Evolutionary conservation across 1,284 basidiomycete species (phyloP).

Genomic region (Ganoderma boninense): DNA sequence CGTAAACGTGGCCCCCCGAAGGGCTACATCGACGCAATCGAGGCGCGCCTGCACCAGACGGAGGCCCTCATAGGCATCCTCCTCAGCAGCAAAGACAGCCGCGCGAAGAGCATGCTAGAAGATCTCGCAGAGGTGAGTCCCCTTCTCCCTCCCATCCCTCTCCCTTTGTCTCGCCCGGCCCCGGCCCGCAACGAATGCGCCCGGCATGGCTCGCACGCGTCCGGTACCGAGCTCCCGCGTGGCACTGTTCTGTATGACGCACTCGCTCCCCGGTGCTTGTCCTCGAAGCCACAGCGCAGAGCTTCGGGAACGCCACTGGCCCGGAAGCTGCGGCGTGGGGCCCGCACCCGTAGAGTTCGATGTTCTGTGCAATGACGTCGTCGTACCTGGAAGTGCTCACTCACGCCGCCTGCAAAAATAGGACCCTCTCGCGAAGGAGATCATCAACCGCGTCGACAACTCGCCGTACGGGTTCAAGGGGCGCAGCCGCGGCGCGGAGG

Average conservation of each 20-base stretch:
- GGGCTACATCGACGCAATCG: conserved; percentile 92
- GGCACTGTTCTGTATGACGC: conserved; percentile 8
- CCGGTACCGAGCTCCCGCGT: conserved; percentile 1
- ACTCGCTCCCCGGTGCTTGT: neutral
- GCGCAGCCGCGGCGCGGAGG: conserved; percentile 50
- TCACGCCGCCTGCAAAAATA: conserved; percentile 37
- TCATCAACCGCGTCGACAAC: conserved; percentile 77
- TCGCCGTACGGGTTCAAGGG: conserved; percentile 80
- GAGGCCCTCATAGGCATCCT: conserved; percentile 86
- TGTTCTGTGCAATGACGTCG: conserved; percentile 7
- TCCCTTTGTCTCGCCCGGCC: too few species aligned
- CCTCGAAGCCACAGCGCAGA: neutral
- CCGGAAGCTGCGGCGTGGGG: neutral
- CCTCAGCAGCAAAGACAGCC: conserved; percentile 69
- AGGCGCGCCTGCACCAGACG: conserved; percentile 86
- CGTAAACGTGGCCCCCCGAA: conserved; percentile 87
- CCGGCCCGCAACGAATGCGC: neutral
- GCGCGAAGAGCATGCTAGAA: conserved; percentile 65
- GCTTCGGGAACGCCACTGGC: neutral
- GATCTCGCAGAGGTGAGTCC: conserved; percentile 59
- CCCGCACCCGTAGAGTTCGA: conserved; percentile 2
- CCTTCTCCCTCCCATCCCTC: neutral
- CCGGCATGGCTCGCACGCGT: neutral
- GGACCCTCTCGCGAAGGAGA: conserved; percentile 78
- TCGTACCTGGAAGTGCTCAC: conserved; percentile 18